Percentiles rank a stretch among this genome's conserved stretches.
These are phyloP conservation scores for Lithospermum erythrorhizon DNA, from an alignment of 257 asterid species.

Conservation along the genomic window DNA sequence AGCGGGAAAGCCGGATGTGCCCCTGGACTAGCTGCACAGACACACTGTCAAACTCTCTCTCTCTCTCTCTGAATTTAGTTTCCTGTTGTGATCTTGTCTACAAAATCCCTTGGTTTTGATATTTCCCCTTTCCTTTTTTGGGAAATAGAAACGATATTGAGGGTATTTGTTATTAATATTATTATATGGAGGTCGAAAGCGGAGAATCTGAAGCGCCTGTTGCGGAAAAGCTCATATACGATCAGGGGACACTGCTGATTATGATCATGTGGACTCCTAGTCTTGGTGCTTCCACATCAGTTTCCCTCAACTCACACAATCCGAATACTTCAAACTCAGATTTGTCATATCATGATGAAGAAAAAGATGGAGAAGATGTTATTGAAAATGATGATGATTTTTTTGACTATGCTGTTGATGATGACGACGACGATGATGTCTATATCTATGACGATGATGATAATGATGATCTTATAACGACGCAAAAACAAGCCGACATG, in stretches of 20 bases:
- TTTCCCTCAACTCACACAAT: conserved; percentile 19
- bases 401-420: conserved; percentile 20
- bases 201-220: background rate
- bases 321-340: conserved; percentile 25
- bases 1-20: too few species aligned
- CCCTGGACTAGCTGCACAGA: too few species aligned
- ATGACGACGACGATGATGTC: conserved; percentile 20
- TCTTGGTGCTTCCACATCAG: conserved; percentile 23
- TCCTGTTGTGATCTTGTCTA: background rate
- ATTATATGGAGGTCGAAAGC: conserved; percentile 25
- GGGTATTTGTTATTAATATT: too few species aligned
- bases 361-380: conserved; percentile 16
- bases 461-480: too few species aligned
- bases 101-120: background rate
- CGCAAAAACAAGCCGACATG: too few species aligned
- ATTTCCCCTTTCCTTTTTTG: background rate
- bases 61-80: too few species aligned
- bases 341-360: conserved; percentile 28
- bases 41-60: too few species aligned
- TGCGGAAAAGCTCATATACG: conserved; percentile 11
- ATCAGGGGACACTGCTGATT: conserved; percentile 28
- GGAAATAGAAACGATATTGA: too few species aligned
- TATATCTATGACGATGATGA: conserved; percentile 15
- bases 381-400: conserved; percentile 15
- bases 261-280: conserved; percentile 17